Base-by-base conservation (phyloP, 2,329 filamentous ascomycete species). In the Juglanconis oblonga region DNA sequence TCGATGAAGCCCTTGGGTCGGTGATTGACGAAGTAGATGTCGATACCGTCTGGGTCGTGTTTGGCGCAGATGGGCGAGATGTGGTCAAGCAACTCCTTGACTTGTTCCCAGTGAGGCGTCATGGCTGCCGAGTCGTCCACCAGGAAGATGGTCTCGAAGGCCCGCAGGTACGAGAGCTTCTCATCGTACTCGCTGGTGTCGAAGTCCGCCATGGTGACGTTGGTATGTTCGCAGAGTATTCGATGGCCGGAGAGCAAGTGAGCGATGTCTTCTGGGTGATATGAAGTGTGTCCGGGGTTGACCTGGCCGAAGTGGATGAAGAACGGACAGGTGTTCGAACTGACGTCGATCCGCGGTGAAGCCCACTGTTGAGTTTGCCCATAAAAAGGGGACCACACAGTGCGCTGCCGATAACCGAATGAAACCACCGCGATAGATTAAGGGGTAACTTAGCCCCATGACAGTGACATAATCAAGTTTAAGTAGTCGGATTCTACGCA, bases 21-120 rank as follows among this genome's bases (percentile, higher is more conserved):
- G 70, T 89, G 82, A 76, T 98, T 97, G 42, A 98, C 79, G 74
- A 98, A 98, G 81, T 91, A 92, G 64, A 98, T 79, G 70, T 98
- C 94, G 67, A 97, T 87, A 29, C 94, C 94, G 73, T 97, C 91
- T 0, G 79, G 76, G 71, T 97, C 94, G 72, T 90, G 87, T 5
- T 79, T 72, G 1, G 91, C 90, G 76, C 92, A 96, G 68, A 97
- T 89, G 0, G 91, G 91, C 0, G 91, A 83, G 68, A 98, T 92
- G 50, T 85, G 80, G 40, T 81, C 76, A 1, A 98, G 82, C 1
- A 89, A 90, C 11, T 82, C 77, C 32, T 81, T 76, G 0, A 91
- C 90, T 72, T 97, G 90, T 11, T 76, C 73, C 94, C 94, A 98
- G 24, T 81, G 82, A 14, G 77, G 70, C n/a, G 89, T 90, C 59